Conservation (phyloP, 352 stramenopile genomes). For the Pythium angustatum region DNA sequence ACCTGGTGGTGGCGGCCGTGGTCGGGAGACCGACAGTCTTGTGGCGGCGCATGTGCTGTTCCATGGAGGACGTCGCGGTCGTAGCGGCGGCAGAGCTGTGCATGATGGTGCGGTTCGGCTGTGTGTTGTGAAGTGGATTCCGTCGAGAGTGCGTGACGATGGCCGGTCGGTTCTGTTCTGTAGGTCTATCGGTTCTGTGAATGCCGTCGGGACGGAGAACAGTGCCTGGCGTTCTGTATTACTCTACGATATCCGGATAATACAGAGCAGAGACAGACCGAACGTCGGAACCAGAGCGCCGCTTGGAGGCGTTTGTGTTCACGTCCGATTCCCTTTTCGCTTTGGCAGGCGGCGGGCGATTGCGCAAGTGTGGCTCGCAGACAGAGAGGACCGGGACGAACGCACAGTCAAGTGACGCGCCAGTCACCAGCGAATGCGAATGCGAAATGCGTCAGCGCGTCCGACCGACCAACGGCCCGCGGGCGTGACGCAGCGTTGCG, state of each 20-base stretch:
- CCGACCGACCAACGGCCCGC: background rate
- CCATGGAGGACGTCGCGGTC: background rate
- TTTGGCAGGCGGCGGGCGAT: background rate
- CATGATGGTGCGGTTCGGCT: too few relatives aligned
- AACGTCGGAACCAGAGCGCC: background rate
- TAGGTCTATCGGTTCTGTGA: too few relatives aligned
- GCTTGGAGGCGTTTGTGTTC: background rate
- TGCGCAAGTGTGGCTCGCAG: constrained; percentile 1
- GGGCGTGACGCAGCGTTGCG: background rate
- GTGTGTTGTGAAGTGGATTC: too few relatives aligned
- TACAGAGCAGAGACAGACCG: constrained; percentile 1
- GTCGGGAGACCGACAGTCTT: constrained; percentile 28
- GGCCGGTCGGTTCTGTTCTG: too few relatives aligned
- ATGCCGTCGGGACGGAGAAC: background rate
- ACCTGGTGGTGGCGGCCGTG: constrained; percentile 9
- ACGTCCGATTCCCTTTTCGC: background rate
- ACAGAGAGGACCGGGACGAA: too few relatives aligned
- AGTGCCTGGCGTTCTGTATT: too few relatives aligned
- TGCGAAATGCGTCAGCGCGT: too few relatives aligned
- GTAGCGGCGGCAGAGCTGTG: constrained; percentile 1
- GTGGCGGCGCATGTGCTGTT: constrained; percentile 34
- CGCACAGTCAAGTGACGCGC: constrained; percentile 2
- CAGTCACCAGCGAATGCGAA: too few relatives aligned
- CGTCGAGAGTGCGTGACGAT: background rate
- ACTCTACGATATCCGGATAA: too few relatives aligned